Evolutionary conservation across 1,139 yeast genomes (phyloP).

Genomic region (Scheffersomyces segobiensis): DNA sequence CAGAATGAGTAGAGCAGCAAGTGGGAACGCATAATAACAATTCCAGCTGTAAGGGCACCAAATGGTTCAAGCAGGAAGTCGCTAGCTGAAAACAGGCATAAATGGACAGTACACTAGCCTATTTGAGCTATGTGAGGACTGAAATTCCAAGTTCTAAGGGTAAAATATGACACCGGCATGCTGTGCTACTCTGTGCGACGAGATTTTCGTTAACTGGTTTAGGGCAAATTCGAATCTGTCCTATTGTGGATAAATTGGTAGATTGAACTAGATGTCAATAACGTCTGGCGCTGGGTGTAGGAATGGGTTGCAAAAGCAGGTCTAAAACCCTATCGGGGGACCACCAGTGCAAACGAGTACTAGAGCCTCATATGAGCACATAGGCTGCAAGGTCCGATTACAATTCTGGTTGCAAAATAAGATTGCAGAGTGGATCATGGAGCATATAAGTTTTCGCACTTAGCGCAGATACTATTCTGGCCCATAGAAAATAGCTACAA

Average conservation of each 20-base stretch:
- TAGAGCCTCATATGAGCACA: background rate
- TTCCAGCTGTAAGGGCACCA: background rate
- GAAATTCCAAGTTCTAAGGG: background rate
- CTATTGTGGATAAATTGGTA: background rate
- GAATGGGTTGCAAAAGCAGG: background rate
- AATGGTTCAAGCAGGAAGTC: background rate
- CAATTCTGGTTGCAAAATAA: background rate
- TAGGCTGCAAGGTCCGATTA: background rate
- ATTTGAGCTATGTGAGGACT: background rate
- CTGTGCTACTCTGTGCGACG: background rate
- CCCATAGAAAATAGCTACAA: too few relatives aligned
- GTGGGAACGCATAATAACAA: background rate
- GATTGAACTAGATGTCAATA: background rate
- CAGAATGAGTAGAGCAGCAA: background rate
- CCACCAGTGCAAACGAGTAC: background rate
- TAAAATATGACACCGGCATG: background rate
- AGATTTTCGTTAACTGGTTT: background rate
- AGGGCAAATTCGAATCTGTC: background rate
- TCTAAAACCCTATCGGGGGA: background rate
- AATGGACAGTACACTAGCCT: background rate
- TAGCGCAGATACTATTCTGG: background rate
- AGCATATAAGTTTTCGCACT: background rate
- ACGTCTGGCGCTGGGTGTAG: background rate
- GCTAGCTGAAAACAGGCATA: background rate
- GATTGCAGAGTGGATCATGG: background rate